A percentile compares a stretch with the other conserved stretches of the same genome.
phyloP scores from a whole-genome alignment of 208 protist species.

The Naegleria fowleri region DNA sequence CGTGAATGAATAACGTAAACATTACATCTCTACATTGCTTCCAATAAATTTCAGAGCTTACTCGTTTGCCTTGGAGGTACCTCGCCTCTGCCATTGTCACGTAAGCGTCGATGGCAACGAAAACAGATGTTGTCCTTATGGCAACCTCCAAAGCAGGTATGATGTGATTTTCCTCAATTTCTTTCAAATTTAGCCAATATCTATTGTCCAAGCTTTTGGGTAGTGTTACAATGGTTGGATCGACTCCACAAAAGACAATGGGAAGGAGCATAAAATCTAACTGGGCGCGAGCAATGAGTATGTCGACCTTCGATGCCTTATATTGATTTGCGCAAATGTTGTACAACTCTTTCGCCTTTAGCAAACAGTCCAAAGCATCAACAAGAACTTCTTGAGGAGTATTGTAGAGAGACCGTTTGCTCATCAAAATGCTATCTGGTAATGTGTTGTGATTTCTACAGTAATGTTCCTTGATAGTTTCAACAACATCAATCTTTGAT shows the following conservation, averaged over 20 bases:
- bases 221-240: not conserved
- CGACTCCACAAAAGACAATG: not conserved
- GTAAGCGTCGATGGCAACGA: not conserved
- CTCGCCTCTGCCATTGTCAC: not conserved
- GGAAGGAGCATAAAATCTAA: not conserved
- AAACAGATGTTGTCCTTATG: not conserved
- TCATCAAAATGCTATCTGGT: not conserved
- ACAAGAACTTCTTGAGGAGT: not conserved
- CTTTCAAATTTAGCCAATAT: not conserved
- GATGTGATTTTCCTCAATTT: not conserved
- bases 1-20: slow-evolving; percentile 10
- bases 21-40: slow-evolving; percentile 9
- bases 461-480: not conserved
- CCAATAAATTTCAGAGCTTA: not conserved
- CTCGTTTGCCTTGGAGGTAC: not conserved
- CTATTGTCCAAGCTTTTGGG: not conserved
- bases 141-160: not conserved
- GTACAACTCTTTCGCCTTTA: not conserved
- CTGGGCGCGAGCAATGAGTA: not conserved
- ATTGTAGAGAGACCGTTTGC: not conserved
- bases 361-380: not conserved
- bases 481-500: not conserved
- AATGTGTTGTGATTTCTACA: not conserved
- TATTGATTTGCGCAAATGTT: not conserved
- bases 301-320: not conserved